A percentile compares a stretch with the other conserved stretches of the same genome.
These are phyloP conservation scores for Rhododendron molle DNA, from an alignment of 148 eudicot genomes.

Conservation along the genomic window DNA sequence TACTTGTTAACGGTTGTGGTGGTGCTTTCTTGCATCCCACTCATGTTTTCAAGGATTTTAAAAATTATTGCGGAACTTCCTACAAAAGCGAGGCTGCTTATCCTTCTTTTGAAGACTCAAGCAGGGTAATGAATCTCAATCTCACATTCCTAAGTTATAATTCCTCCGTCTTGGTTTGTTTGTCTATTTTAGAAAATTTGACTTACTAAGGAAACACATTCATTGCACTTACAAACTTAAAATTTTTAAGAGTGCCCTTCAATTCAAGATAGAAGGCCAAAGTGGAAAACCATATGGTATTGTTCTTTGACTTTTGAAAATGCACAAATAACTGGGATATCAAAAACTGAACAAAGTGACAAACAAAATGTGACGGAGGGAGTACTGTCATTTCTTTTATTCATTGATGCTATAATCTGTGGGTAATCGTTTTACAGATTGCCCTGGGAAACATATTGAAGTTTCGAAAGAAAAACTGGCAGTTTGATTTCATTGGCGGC, in stretches of 20 bases:
- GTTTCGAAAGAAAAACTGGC: slow-evolving; percentile 99
- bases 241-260: background rate
- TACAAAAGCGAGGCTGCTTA: slow-evolving; percentile 77
- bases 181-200: background rate
- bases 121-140: slow-evolving; percentile 53
- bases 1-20: slow-evolving; percentile 95
- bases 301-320: slow-evolving; percentile 2
- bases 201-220: background rate
- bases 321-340: background rate
- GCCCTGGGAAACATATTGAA: slow-evolving; percentile 96
- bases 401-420: background rate
- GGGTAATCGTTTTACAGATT: slow-evolving; percentile 48
- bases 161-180: background rate
- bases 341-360: background rate
- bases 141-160: background rate
- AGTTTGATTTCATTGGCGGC: slow-evolving; percentile 96
- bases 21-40: slow-evolving; percentile 99
- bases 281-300: background rate
- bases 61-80: slow-evolving; percentile 47
- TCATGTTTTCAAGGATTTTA: slow-evolving; percentile 76
- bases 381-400: background rate
- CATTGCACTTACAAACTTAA: background rate
- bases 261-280: background rate
- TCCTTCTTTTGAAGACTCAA: slow-evolving; percentile 95
- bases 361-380: background rate